Base-by-base conservation (phyloP, 306 rosid species). In the Cajanus cajan region DNA sequence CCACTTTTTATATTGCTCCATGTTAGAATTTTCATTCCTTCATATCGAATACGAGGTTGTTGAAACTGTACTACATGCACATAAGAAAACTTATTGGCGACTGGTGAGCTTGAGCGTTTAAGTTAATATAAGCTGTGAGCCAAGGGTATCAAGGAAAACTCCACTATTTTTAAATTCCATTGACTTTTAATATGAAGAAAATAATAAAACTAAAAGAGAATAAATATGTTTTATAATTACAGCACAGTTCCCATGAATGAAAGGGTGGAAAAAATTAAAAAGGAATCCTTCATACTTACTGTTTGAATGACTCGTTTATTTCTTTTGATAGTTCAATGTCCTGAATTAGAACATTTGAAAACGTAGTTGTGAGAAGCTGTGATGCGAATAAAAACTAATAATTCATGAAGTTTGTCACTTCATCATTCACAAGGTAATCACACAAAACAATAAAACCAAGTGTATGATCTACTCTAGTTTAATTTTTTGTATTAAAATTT, bases 311-410 rank as follows among this genome's bases (percentile, higher is more conserved):
- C 81, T 95, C 99, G 0, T 95, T 95, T 87, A 95, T 93, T 89
- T 95, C 99, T 91, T 95, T 95, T 28, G 99, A 95, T 78, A 95
- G 87, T 87, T 95, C 99, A 73, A 95, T 89, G 86, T 95, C 99
- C 99, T 95, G 86, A 65, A 54, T 69, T 14, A 62, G 40, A 73
- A 81, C 31, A 43, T 73, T 51, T 36, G 43, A 37, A 7, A 44
- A 69, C 19, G 39, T 66, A 44, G 65, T 54, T 16, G 41, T 67
- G 33, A 83, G 67, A 71, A 50, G 64, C 68, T 54, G 31, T 54
- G 61, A 54, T 21, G 28, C 16, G 67, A n/a, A 62, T 50, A 74
- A 71, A 59, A 78, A 51, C 36, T 33, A 21, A 36, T 2, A 45
- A 43, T 62, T 70, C 70, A 76, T 37, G 73, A 78, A 74, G 55